These are phyloP conservation scores for Cutaneotrichosporon cutaneum DNA, from an alignment of 1,284 basidiomycete species.

Conservation along the genomic window DNA sequence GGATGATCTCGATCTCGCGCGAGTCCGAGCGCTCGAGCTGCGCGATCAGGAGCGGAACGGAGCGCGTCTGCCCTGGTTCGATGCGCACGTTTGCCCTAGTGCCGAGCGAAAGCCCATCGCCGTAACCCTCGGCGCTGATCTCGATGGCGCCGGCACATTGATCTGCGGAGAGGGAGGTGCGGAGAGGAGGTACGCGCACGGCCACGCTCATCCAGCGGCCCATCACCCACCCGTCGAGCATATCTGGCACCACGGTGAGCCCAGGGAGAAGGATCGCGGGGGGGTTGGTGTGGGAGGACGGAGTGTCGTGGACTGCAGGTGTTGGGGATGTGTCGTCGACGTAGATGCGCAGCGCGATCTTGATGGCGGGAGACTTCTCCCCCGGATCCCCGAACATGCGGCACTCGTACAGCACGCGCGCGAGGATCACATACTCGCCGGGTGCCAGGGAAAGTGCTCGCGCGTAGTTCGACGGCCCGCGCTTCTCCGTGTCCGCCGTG, in stretches of 20 bases:
- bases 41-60: constrained; percentile 7
- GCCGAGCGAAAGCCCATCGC: not conserved
- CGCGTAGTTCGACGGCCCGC: constrained; percentile 33
- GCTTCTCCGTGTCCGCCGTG: constrained; percentile 2
- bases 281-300: not conserved
- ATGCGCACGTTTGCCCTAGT: not conserved
- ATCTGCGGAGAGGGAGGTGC: not conserved
- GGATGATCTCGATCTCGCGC: not conserved
- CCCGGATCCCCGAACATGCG: constrained; percentile 50
- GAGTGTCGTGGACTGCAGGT: not conserved
- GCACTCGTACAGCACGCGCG: constrained; percentile 46
- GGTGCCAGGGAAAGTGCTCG: constrained; percentile 30
- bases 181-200: constrained; percentile 20
- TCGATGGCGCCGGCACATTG: constrained; percentile 1
- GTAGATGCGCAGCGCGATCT: constrained; percentile 28
- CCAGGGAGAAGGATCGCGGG: constrained; percentile 6
- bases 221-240: constrained; percentile 39
- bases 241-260: constrained; percentile 30
- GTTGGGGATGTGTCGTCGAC: constrained; percentile 15
- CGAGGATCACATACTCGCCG: constrained; percentile 40
- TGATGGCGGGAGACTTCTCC: constrained; percentile 31
- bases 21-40: not conserved
- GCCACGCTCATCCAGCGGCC: constrained; percentile 36
- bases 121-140: constrained; percentile 8
- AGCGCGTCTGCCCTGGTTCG: constrained; percentile 19